Evolutionary conservation across 257 asterid species (phyloP), one percentile per base, ranked within the genome.

Genomic region (Solanum bukasovii): DNA sequence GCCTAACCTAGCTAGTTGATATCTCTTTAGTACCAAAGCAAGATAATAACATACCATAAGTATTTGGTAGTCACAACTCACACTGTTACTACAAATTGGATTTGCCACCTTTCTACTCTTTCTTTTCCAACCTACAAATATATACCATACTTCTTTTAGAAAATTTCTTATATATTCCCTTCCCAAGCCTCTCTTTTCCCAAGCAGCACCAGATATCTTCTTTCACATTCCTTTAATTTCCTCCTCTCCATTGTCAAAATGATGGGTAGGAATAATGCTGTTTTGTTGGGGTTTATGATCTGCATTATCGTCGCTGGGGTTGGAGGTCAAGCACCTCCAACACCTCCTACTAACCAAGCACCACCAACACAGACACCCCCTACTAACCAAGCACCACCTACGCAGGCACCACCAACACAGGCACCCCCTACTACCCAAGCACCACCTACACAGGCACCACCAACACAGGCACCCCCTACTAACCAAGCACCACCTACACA

Each of bases 291-390:
- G 13, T 63, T 91, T 73, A 86, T 37, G 0, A 74, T 96, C 91
- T 94, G 95, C 96, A 84, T 94, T 81, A 61, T 83, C 89, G 82
- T 90, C 40, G 92, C 94, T 87, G 92, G 90, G 77, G 98, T 93
- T 87, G 77, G 68, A 3, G 98, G 90, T 4, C 98, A 96, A 90
- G 90, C 95, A 61, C 98, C 98, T 74, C 89, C 92, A 1, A 10
- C 90, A 11, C 84, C 90, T 2, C 35, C 87, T 23, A 49, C 27
- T 11, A 56, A 29, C 21, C 87, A 23, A 37, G 74, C 74, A n/a
- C 74, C 87, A 0, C 87, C 87, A 5, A 56, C 87, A 18, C 65
- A 56, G 65, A 9, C 65, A 20, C 87, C 86, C 20, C 68, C 52
- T 5, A 61, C 56, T 16, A 56, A 56, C 34, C 73, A 33, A 5